These are phyloP conservation scores for Nakazawaea ernobii DNA, from an alignment of 805 yeast genomes.

Conservation along the genomic window DNA sequence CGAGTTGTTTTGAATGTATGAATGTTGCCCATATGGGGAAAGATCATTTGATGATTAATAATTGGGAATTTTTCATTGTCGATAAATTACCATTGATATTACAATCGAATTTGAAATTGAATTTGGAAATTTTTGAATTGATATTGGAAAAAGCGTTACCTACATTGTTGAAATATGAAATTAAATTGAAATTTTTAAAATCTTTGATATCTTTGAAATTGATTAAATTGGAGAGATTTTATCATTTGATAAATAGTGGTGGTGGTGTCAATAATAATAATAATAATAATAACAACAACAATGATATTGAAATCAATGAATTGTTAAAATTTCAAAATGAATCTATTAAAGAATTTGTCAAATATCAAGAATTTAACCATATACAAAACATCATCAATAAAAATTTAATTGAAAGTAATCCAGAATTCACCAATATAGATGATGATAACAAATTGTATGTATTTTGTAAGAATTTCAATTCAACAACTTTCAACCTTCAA, in stretches of 20 bases:
- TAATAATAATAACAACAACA: no score
- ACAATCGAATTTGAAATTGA: constrained; percentile 1
- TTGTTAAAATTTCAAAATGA: constrained; percentile 28
- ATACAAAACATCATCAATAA: constrained; percentile 22
- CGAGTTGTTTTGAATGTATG: constrained; percentile 7
- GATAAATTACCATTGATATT: constrained; percentile 7
- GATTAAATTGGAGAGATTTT: constrained; percentile 10
- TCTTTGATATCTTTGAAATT: constrained; percentile 4
- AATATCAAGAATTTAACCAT: constrained; percentile 18
- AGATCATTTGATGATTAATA: not conserved
- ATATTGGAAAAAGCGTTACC: constrained; percentile 6
- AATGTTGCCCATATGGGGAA: not conserved
- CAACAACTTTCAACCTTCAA: constrained; percentile 33
- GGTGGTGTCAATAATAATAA: constrained; percentile 18
- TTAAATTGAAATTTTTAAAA: constrained; percentile 3
- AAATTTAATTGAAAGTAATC: constrained; percentile 31
- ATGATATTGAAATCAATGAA: constrained; percentile 18
- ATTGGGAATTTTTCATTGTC: constrained; percentile 8
- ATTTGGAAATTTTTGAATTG: constrained; percentile 6
- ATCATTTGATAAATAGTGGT: constrained; percentile 5
- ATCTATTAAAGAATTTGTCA: constrained; percentile 20
- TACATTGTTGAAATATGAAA: not conserved
- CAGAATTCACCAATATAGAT: constrained; percentile 43
- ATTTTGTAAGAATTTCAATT: constrained; percentile 33
- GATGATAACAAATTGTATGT: constrained; percentile 42